Percentiles rank a stretch among this genome's conserved stretches.
Evolutionary conservation across 78 protist species (phyloP).

Genomic region (Isochrysis galbana): DNA sequence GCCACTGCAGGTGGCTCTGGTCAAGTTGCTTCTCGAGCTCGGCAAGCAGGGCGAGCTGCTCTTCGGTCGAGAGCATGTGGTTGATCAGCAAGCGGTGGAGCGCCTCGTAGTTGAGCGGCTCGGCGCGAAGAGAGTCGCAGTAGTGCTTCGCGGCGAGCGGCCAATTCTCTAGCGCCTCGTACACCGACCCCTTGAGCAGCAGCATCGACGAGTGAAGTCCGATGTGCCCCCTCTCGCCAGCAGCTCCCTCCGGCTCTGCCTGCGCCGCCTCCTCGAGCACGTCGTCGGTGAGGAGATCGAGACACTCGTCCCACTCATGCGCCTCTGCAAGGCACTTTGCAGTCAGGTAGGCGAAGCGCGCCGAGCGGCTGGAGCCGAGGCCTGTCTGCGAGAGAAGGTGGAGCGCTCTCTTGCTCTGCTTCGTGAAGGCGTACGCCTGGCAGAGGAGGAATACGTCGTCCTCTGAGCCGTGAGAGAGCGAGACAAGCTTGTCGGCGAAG

Average conservation of each 20-base stretch:
- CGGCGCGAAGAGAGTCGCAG: neutral
- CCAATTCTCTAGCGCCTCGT: slow-evolving; percentile 31
- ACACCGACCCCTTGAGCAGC: neutral
- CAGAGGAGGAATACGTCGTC: slow-evolving; percentile 27
- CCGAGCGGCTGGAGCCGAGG: neutral
- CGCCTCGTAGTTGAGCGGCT: slow-evolving; percentile 29
- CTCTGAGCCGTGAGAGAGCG: neutral
- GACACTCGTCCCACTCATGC: slow-evolving; percentile 35
- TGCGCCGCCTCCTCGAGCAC: neutral
- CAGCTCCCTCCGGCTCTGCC: neutral
- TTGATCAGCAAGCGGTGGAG: neutral
- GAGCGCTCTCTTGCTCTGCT: slow-evolving; percentile 40
- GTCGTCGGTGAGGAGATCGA: neutral
- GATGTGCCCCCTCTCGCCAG: neutral
- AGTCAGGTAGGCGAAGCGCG: neutral
- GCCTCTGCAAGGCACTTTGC: slow-evolving; percentile 18
- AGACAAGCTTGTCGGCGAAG: slow-evolving; percentile 44
- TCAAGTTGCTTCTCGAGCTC: neutral
- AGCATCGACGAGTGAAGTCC: neutral
- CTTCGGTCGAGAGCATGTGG: slow-evolving; percentile 13
- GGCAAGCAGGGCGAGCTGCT: neutral
- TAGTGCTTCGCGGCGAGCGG: slow-evolving; percentile 23
- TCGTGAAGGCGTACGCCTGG: slow-evolving; percentile 14
- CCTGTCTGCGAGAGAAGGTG: neutral
- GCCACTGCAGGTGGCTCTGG: neutral